Base-by-base conservation (phyloP, 371 early-diverging fungal genomes). In the Lichtheimia hyalospora region DNA sequence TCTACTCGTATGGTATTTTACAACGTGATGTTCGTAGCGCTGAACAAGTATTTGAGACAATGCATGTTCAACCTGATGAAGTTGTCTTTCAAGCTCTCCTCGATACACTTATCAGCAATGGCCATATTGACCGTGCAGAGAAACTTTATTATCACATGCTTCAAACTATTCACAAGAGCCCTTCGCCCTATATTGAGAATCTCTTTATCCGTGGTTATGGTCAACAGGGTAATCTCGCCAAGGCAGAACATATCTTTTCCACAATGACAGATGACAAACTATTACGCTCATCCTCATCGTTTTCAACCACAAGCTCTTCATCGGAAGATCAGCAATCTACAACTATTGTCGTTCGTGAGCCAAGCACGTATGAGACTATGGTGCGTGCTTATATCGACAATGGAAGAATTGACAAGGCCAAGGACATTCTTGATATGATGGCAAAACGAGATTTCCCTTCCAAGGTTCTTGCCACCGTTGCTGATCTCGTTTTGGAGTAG, bases 281-380 rank as follows among this genome's bases (percentile, higher is more conserved):
- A 28, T 50, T 57, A 16, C 58, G 54, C 1, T 49, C 48, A 12
- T 14, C 41, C 34, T 34, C 34, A 34, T 34, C 34, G 10, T 20
- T 46, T 34, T 28, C 34, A 15, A 49, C 2, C 23, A 28, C 7
- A 34, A 34, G 34, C 34, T 34, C 34, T 34, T 34, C 34, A 34
- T 34, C 34, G 34, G 10, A 34, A 8, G 10, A 34, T 34, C 5
- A 34, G 6, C 34, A 34, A 34, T 8, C 34, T 10, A 18, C 14
- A 5, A 20, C 41, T 43, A 41, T 60, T 20, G 74, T 87, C 14
- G 70, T 81, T 46, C 79, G 84, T 52, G 87, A 85, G 49, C 87
- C 87, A 3, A 85, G 84, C 54, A 87, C 85, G 1, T 87, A 79
- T 75, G 84, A 83, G 64, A 82, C 83, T 53, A 83, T 87, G 87